Conservation (phyloP, 2,329 filamentous ascomycete genomes). For the Trichophaea hybrida region DNA sequence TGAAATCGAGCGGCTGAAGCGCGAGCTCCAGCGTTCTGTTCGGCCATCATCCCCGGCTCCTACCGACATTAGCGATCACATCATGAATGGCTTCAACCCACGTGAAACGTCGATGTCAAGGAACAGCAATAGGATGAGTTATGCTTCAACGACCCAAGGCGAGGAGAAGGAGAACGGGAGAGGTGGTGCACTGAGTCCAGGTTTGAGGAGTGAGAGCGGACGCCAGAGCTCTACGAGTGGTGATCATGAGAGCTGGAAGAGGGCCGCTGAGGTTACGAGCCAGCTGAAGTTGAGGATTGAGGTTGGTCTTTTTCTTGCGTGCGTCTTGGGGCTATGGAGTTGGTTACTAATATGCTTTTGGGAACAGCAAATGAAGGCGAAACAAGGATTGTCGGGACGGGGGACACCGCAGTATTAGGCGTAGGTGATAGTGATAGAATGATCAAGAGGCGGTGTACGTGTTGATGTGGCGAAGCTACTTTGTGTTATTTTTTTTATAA, state of each 20-base stretch:
- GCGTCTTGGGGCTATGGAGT: not conserved
- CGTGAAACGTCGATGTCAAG: conserved; percentile 5
- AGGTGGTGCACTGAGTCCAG: conserved; percentile 4
- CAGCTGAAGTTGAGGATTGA: conserved; percentile 95
- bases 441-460: too few species aligned
- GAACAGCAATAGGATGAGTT: conserved; percentile 33
- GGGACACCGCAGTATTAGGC: conserved; percentile 10
- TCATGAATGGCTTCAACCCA: conserved; percentile 9
- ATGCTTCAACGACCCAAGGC: conserved; percentile 45
- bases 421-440: not conserved
- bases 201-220: conserved; percentile 28
- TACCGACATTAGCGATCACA: conserved; percentile 35
- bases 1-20: conserved; percentile 86
- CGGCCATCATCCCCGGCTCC: conserved; percentile 43
- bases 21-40: conserved; percentile 50
- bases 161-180: conserved; percentile 62
- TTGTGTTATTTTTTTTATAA: not conserved
- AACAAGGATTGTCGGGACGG: conserved; percentile 20
- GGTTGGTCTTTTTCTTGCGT: conserved; percentile 20
- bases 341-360: not conserved
- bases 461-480: too few species aligned
- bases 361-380: conserved; percentile 21
- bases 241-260: conserved; percentile 82
- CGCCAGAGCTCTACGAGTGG: conserved; percentile 30
- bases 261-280: conserved; percentile 92